Base-by-base conservation (phyloP, 371 early-diverging fungal species). In the Homolaphlyctis polyrhiza region DNA sequence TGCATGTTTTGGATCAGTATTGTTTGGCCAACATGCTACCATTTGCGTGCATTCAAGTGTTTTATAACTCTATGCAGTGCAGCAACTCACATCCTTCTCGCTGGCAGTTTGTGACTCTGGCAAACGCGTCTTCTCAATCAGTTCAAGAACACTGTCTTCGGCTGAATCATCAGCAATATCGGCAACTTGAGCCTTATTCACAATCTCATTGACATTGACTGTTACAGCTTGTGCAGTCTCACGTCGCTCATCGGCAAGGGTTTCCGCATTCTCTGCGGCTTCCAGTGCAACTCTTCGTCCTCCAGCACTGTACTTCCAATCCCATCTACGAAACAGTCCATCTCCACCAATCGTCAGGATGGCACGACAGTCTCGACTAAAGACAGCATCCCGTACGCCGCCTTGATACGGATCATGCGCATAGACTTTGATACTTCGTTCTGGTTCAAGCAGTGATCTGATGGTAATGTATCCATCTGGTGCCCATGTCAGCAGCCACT, bases 401-500 rank as follows among this genome's bases (percentile, higher is more conserved):
- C 75, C 78, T 0, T 60, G 58, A 5, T 54, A 34, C 18, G 70
- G 61, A 62, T 81, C 82, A 47, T 81, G 82, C 13, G 71, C 71
- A 58, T 58, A 68, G 25, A 74, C 39, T 50, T 70, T 69, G 28
- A 66, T 47, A 32, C 66, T 43, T 39, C 73, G 71, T 30, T 76
- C 77, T 27, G 76, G 76, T 30, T 81, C 79, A 21, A 77, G 6
- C 23, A 78, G 67, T 18, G 72, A 70, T 8, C 79, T 68, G 25
- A 74, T 64, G 1, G 74, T 73, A 23, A 77, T 58, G 25, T n/a
- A 29, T 0, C 82, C 82, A 48, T 81, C 78, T 11, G 72, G 62
- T 6, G 70, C 63, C 60, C 62, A 67, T 14, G 79, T 70, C 51
- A 73, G 48, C 35, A 78, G 62, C 76, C 77, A 78, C 34, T 74